Conservation (phyloP, 2,329 filamentous ascomycete species). For the Colletotrichum viniferum region DNA sequence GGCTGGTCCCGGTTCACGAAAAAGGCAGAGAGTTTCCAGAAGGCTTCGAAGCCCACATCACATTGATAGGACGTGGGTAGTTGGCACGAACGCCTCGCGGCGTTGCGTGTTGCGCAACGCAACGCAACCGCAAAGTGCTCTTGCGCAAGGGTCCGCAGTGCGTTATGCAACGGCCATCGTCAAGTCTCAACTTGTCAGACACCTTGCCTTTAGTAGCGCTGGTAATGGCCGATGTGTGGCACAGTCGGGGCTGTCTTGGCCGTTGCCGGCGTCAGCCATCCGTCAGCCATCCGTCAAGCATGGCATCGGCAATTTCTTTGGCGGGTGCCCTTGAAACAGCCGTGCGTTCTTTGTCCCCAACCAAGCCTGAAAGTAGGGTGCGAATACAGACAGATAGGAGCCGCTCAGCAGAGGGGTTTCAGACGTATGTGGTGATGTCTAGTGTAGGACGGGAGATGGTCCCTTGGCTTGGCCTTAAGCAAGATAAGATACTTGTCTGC, state of each 20-base stretch:
- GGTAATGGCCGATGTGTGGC: background rate
- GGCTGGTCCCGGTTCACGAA: background rate
- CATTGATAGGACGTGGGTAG: background rate
- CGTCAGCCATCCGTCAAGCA: background rate
- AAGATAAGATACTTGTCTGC: background rate
- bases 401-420: background rate
- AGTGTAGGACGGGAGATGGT: background rate
- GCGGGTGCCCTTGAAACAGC: constrained; percentile 14
- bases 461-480: background rate
- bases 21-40: background rate
- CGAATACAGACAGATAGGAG: background rate
- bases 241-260: background rate
- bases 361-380: background rate
- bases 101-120: background rate
- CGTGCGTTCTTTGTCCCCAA: constrained; percentile 1
- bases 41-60: background rate
- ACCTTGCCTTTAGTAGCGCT: background rate
- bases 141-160: background rate
- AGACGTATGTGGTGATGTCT: background rate
- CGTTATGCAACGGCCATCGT: background rate
- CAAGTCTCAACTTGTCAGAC: background rate
- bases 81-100: background rate
- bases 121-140: background rate
- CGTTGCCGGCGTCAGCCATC: background rate
- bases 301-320: constrained; percentile 12